Conservation (phyloP, 2,329 filamentous ascomycete species). For the Daldinia sp. region DNA sequence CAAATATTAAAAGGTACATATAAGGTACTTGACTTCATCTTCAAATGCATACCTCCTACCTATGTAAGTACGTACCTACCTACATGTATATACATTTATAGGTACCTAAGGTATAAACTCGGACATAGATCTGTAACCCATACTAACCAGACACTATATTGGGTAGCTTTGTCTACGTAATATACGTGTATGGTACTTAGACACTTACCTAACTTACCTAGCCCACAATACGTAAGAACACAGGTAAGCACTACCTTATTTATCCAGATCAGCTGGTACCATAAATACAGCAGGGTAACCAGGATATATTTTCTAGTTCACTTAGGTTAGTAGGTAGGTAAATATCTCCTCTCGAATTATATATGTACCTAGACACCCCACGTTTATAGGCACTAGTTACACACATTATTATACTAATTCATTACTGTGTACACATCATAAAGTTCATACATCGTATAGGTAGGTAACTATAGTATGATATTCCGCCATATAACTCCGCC, state of each 20-base stretch:
- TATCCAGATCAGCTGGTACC: conserved; percentile 9
- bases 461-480: not conserved
- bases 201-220: conserved; percentile 1
- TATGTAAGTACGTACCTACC: no score
- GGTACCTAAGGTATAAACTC: no score
- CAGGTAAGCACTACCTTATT: conserved; percentile 6
- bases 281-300: conserved; percentile 1
- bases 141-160: not conserved
- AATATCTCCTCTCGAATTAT: not conserved
- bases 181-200: conserved; percentile 1
- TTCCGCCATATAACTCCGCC: not conserved
- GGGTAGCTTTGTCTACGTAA: conserved; percentile 1
- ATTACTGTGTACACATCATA: conserved; percentile 1
- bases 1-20: not conserved
- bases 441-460: not conserved
- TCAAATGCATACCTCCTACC: not conserved
- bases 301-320: not conserved
- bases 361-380: not conserved
- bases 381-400: not conserved
- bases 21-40: no score
- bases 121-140: not conserved
- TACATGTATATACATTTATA: not conserved
- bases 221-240: conserved; percentile 1
- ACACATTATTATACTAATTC: not conserved
- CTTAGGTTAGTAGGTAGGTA: no score